Percentiles rank a stretch among this genome's conserved stretches.
Evolutionary conservation across 169 alveolate genomes (phyloP).

Genomic region (Eimeria falciformis): DNA sequence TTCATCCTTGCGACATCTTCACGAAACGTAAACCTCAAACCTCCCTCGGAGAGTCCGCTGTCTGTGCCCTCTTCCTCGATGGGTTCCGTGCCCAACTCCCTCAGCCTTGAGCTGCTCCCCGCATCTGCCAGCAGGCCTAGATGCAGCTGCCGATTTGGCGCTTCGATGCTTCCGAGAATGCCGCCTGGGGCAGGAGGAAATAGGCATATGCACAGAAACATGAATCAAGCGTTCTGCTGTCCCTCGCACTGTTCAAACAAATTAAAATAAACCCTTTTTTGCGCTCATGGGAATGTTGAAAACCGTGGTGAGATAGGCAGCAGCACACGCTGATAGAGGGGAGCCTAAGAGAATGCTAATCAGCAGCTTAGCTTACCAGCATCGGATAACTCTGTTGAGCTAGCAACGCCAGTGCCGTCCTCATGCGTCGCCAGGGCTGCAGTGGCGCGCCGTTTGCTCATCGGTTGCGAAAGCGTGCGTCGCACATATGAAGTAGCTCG

Average conservation of each 20-base stretch:
- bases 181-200: neutral
- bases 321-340: too few species aligned
- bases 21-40: neutral
- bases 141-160: slow-evolving; percentile 73
- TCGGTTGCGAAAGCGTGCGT: slow-evolving; percentile 69
- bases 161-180: slow-evolving; percentile 43
- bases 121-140: slow-evolving; percentile 61
- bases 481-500: slow-evolving; percentile 76
- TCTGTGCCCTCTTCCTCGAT: slow-evolving; percentile 68
- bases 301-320: too few species aligned
- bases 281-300: too few species aligned
- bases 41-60: neutral
- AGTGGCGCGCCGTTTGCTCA: slow-evolving; percentile 31
- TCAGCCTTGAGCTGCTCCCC: slow-evolving; percentile 32
- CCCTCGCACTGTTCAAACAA: neutral
- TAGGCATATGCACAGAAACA: neutral
- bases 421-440: slow-evolving; percentile 41
- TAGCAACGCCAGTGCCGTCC: neutral
- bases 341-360: too few species aligned
- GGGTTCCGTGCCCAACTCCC: slow-evolving; percentile 12
- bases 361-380: neutral
- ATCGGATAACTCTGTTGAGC: neutral
- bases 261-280: too few species aligned
- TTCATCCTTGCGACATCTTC: slow-evolving; percentile 61
- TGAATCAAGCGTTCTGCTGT: neutral